These are phyloP conservation scores for Volvox reticuliferus DNA, from an alignment of 139 green algal genomes.

Conservation along the genomic window DNA sequence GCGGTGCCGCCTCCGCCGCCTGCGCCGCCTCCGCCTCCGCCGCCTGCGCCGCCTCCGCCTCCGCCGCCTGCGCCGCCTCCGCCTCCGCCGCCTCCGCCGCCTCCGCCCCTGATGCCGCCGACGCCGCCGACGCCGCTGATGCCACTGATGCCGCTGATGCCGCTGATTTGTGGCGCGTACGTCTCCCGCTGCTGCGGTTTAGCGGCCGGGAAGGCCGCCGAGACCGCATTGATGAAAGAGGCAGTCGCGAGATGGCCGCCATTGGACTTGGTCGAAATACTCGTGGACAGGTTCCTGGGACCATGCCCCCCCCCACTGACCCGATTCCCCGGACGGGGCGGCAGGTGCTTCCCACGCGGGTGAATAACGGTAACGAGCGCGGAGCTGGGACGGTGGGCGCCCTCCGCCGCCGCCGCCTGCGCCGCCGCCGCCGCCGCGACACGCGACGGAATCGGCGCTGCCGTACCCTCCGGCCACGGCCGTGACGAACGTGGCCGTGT, in stretches of 20 bases:
- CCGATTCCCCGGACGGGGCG: background rate
- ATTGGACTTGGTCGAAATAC: background rate
- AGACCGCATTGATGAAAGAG: no score
- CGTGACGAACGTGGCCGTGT: background rate
- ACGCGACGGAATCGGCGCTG: slow-evolving; percentile 8
- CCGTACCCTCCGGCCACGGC: slow-evolving; percentile 9
- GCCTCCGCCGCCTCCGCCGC: background rate
- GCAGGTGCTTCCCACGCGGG: background rate
- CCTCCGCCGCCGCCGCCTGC: background rate
- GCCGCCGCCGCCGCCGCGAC: background rate
- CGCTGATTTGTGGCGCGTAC: background rate
- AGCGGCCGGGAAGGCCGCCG: background rate
- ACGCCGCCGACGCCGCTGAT: background rate
- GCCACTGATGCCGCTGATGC: background rate
- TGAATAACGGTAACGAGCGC: slow-evolving; percentile 7
- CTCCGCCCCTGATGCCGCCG: background rate
- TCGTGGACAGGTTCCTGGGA: background rate
- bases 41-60: background rate
- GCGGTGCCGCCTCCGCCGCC: background rate
- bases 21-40: background rate
- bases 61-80: background rate
- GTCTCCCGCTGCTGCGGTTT: background rate
- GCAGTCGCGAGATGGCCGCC: background rate
- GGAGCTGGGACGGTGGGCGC: background rate
- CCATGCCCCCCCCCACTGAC: background rate